Evolutionary conservation across 2,329 filamentous ascomycete species (phyloP), one percentile per base, ranked within the genome.

Genomic region (Daldinia sp.): DNA sequence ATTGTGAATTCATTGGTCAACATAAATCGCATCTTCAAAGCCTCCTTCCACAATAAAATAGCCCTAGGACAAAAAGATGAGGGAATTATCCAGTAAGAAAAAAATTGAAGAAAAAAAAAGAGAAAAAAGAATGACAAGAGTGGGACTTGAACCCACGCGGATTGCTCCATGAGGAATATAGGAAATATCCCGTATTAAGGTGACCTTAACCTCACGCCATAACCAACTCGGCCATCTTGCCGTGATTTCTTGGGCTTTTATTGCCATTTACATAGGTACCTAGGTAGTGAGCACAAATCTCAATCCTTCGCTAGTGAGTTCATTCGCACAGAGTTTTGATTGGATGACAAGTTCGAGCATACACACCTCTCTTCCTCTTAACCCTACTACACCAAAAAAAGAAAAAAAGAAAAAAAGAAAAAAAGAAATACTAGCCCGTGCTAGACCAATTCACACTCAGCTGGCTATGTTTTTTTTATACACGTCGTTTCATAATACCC

Each of bases 181-280:
- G 56, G 51, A 68, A n/a, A n/a, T n/a, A n/a, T n/a, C n/a, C n/a
- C n/a, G n/a, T n/a, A 68, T 55, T 73, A 73, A 73, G 71, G 66
- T 71, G 29, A 73, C 73, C 73, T 75, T 75, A 75, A 75, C 72
- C 74, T 75, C 70, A 71, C 74, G 72, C 73, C 72, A 75, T 75
- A 72, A 75, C 72, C 72, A 75, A 75, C 73, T 75, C 73, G 73
- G 73, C 73, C 73, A 75, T 75, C 73, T 74, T 74, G 69, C 69
- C 69, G 41, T 23, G 30, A 35, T 25, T 1, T 19, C 7, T 11
- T 3, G 10, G 27, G 8, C 19, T 21, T 17, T 48, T 19, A 17
- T 32, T 6, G 6, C 11, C 6, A 11, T 32, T n/a, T n/a, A 32
- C 6, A 32, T 32, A 32, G 11, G 11, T 32, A 32, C 29, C 29